Percentiles rank a stretch among this genome's conserved stretches.
phyloP scores from a whole-genome alignment of 1,284 basidiomycete genomes.

The Amylostereum areolatum region DNA sequence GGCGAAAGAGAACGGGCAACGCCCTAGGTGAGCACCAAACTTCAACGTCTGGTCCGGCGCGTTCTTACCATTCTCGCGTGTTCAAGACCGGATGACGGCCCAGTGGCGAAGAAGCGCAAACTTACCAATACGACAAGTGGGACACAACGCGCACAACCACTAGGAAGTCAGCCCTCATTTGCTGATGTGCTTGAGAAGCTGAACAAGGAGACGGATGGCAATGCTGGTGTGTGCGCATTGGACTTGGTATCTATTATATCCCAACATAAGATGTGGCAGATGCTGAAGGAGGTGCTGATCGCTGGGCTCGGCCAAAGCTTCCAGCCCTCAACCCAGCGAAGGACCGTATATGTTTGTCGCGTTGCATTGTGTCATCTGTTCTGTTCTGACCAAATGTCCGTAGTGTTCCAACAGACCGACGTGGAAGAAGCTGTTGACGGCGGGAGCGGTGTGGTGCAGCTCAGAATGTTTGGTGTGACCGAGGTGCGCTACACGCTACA shows the following conservation, averaged over 20 bases:
- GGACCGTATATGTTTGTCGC: slow-evolving; percentile 51
- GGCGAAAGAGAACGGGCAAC: slow-evolving; percentile 24
- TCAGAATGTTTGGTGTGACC: slow-evolving; percentile 88
- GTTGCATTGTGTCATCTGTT: slow-evolving; percentile 6
- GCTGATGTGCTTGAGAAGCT: slow-evolving; percentile 73
- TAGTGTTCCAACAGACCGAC: slow-evolving; percentile 93
- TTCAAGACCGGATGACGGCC: slow-evolving; percentile 19
- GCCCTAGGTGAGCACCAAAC: slow-evolving; percentile 15
- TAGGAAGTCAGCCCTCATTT: slow-evolving; percentile 46
- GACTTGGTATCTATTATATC: not conserved
- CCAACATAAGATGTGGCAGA: slow-evolving; percentile 27
- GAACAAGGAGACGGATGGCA: slow-evolving; percentile 58
- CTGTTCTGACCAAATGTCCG: not conserved
- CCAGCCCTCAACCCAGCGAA: slow-evolving; percentile 48
- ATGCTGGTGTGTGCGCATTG: slow-evolving; percentile 29
- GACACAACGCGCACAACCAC: slow-evolving; percentile 26
- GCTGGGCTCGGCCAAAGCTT: slow-evolving; percentile 72
- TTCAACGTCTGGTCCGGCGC: not conserved
- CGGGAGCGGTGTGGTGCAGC: slow-evolving; percentile 36
- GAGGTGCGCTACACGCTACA: slow-evolving; percentile 39
- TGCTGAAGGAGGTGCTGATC: slow-evolving; percentile 69
- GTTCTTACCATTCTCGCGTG: too few species aligned
- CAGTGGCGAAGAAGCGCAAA: slow-evolving; percentile 56
- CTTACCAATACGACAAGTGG: slow-evolving; percentile 30
- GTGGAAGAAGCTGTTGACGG: slow-evolving; percentile 69